A percentile compares a stretch with the other conserved stretches of the same genome.
Conservation (phyloP, 176 grass and related monocot species). For the Alloteropsis semialata region DNA sequence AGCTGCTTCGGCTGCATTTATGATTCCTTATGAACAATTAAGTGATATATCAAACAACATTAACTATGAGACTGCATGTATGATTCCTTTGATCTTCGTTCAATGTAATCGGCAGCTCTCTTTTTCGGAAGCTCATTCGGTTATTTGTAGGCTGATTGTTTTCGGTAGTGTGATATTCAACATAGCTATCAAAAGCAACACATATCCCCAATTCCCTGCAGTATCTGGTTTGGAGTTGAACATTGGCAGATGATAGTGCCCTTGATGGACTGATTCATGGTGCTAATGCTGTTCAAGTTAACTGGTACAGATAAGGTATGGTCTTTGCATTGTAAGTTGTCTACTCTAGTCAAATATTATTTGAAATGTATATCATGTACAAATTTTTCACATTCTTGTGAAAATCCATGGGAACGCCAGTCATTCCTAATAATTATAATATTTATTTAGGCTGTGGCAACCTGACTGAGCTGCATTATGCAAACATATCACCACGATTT, state of each 20-base stretch:
- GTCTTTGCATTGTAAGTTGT: background rate
- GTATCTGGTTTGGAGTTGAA: conserved; percentile 12
- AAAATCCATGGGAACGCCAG: background rate
- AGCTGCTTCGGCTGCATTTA: background rate
- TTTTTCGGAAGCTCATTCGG: background rate
- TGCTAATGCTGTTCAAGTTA: conserved; percentile 6
- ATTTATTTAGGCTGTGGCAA: background rate
- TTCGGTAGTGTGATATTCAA: background rate
- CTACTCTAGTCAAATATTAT: background rate
- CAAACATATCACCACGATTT: background rate
- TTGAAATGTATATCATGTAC: background rate
- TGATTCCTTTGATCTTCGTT: no score
- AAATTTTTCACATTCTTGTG: background rate
- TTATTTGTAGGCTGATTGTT: background rate
- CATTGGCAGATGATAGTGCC: background rate
- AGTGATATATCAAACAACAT: no score
- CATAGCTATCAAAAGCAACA: background rate
- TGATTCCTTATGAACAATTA: background rate
- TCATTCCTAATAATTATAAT: background rate
- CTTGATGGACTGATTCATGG: background rate
- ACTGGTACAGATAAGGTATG: background rate
- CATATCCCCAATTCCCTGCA: background rate
- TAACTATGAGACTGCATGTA: no score
- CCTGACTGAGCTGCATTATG: background rate
- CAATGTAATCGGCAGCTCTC: no score